A percentile compares a stretch with the other conserved stretches of the same genome.
These are phyloP conservation scores for Globisporangium spiculum DNA, from an alignment of 352 stramenopile species.

Conservation along the genomic window DNA sequence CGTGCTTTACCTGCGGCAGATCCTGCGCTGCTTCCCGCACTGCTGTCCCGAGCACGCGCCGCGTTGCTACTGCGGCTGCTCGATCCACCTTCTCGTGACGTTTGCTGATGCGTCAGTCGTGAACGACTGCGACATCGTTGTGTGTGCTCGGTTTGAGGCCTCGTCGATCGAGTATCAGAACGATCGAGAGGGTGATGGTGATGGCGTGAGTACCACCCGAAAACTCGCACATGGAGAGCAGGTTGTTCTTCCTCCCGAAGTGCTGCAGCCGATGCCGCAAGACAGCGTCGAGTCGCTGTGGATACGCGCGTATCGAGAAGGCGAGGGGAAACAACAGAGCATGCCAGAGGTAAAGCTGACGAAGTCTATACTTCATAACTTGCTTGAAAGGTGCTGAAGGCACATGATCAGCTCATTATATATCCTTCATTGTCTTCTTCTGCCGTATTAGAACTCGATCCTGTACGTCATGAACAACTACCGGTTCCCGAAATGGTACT, in stretches of 20 bases:
- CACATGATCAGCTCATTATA: too few species aligned
- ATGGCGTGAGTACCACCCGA: too few species aligned
- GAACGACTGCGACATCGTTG: constrained; percentile 22
- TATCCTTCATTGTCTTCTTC: too few species aligned
- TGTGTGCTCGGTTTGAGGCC: constrained; percentile 47
- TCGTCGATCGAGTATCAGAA: neutral
- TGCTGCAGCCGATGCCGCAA: constrained; percentile 7
- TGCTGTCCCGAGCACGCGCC: constrained; percentile 28
- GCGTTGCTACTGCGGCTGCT: constrained; percentile 32
- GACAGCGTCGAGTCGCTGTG: constrained; percentile 23
- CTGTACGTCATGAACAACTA: constrained; percentile 53
- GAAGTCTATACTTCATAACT: too few species aligned
- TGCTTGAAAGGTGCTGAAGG: neutral
- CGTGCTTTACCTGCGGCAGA: neutral
- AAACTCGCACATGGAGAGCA: neutral
- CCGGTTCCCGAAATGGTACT: constrained; percentile 48
- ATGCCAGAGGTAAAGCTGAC: constrained; percentile 21
- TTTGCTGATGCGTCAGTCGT: constrained; percentile 17
- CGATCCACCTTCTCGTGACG: constrained; percentile 30
- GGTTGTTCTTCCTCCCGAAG: constrained; percentile 15
- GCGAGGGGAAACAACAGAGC: constrained; percentile 30
- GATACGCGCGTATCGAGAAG: constrained; percentile 39
- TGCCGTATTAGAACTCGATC: constrained; percentile 25
- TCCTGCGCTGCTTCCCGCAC: constrained; percentile 35
- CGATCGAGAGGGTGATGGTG: neutral